Evolutionary conservation across 2,329 filamentous ascomycete genomes (phyloP).

Genomic region (Elsinoe arachidis): DNA sequence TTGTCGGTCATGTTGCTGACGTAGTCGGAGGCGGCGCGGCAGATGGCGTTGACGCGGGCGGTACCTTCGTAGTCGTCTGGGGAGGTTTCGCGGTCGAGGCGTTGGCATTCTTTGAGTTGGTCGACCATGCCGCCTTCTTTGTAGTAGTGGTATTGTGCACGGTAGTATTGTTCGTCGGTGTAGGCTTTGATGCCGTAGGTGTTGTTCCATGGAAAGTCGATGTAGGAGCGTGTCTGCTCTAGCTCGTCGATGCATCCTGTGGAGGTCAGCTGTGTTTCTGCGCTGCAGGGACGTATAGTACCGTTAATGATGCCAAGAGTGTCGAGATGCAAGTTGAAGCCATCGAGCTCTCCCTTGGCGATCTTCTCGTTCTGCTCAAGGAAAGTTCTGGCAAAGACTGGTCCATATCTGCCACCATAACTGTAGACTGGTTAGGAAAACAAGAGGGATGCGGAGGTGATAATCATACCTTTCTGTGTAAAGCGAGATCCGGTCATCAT

Average conservation of each 20-base stretch:
- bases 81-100: constrained; percentile 40
- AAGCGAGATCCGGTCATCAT: constrained; percentile 49
- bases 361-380: constrained; percentile 50
- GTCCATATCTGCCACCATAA: constrained; percentile 50
- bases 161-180: constrained; percentile 39
- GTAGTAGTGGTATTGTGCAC: constrained; percentile 36
- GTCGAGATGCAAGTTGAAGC: constrained; percentile 38
- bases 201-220: constrained; percentile 44
- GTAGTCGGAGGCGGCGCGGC: constrained; percentile 30
- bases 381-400: constrained; percentile 50
- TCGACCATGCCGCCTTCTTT: constrained; percentile 46
- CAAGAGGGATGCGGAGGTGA: too few species aligned
- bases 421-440: background rate
- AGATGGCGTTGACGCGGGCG: constrained; percentile 24
- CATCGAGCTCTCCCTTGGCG: constrained; percentile 35
- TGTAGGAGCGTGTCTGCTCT: constrained; percentile 35
- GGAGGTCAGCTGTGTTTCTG: constrained; percentile 33
- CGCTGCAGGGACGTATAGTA: background rate
- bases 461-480: constrained; percentile 57
- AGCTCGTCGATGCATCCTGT: constrained; percentile 49
- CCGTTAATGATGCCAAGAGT: constrained; percentile 48
- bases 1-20: constrained; percentile 35
- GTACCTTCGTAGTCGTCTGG: constrained; percentile 40
- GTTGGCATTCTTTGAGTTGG: constrained; percentile 44
- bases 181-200: constrained; percentile 48